phyloP scores from a whole-genome alignment of 2,329 filamentous ascomycete species.

The Colletotrichum orbiculare region DNA sequence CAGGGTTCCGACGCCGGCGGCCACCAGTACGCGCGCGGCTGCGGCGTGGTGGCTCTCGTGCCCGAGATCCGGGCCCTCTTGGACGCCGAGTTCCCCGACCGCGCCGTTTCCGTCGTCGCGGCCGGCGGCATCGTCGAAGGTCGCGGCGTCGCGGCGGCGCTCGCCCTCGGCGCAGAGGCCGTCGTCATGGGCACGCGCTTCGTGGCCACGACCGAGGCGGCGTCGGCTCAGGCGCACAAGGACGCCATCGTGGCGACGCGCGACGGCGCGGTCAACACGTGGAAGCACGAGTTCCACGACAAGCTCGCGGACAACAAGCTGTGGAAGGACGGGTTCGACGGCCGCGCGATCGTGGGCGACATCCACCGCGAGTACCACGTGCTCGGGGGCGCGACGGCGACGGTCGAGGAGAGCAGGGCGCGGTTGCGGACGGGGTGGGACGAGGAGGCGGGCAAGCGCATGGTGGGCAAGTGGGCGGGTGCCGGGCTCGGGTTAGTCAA shows the following conservation, averaged over 20 bases:
- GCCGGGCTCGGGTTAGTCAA: constrained; percentile 58
- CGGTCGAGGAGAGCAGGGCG: constrained; percentile 51
- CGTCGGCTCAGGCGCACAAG: constrained; percentile 53
- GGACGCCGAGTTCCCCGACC: constrained; percentile 47
- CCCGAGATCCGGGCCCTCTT: constrained; percentile 66
- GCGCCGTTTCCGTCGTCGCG: constrained; percentile 58
- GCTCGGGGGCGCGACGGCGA: constrained; percentile 20
- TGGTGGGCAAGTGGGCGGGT: constrained; percentile 53
- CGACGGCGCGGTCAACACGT: constrained; percentile 57
- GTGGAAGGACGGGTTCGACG: constrained; percentile 57
- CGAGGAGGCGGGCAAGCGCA: constrained; percentile 46
- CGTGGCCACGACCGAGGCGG: constrained; percentile 55
- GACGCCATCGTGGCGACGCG: constrained; percentile 51
- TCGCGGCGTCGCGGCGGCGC: constrained; percentile 64
- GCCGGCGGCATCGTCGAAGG: constrained; percentile 70
- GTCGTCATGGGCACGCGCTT: constrained; percentile 61
- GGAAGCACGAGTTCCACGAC: constrained; percentile 61
- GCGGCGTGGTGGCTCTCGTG: constrained; percentile 65
- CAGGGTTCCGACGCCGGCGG: constrained; percentile 75
- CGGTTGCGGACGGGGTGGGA: constrained; percentile 51
- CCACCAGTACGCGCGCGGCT: constrained; percentile 66
- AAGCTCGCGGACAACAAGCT: constrained; percentile 49
- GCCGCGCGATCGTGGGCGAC: constrained; percentile 53
- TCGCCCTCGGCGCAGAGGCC: constrained; percentile 61
- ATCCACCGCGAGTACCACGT: constrained; percentile 53